Percentiles rank a stretch among this genome's conserved stretches.
Evolutionary conservation across 2,329 filamentous ascomycete species (phyloP).

Genomic region (Aureobasidium uvarum): DNA sequence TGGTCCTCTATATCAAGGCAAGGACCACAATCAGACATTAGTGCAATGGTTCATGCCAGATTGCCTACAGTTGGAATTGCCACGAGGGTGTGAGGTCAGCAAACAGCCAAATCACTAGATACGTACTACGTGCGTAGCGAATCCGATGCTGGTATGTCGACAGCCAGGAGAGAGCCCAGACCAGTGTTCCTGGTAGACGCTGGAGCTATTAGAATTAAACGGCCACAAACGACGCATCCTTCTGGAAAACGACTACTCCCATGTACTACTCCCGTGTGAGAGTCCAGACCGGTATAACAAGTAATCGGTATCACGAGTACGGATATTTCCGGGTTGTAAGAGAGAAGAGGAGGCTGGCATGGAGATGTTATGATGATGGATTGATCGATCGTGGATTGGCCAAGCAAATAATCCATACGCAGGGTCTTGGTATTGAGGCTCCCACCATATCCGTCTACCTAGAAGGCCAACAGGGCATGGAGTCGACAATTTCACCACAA

Average conservation of each 20-base stretch:
- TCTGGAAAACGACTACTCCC: not conserved
- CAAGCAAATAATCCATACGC: not conserved
- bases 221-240: not conserved
- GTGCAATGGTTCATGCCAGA: slow-evolving; percentile 4
- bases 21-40: not conserved
- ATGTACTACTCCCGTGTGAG: not conserved
- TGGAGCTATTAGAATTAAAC: slow-evolving; percentile 21
- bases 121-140: not conserved
- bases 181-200: slow-evolving; percentile 12
- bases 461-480: not conserved
- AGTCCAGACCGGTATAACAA: not conserved
- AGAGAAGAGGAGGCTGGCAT: not conserved
- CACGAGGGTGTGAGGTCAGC: not conserved
- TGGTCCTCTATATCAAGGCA: too few species aligned
- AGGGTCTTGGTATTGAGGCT: not conserved
- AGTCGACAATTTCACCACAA: not conserved
- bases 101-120: not conserved
- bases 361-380: not conserved
- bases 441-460: not conserved
- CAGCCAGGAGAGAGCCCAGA: not conserved
- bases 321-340: not conserved
- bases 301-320: not conserved
- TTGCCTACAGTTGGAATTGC: not conserved
- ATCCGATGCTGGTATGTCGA: not conserved
- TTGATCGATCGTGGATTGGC: not conserved